Evolutionary conservation across 163 green algal species (phyloP).

Genomic region (Trebouxia gelatinosa): DNA sequence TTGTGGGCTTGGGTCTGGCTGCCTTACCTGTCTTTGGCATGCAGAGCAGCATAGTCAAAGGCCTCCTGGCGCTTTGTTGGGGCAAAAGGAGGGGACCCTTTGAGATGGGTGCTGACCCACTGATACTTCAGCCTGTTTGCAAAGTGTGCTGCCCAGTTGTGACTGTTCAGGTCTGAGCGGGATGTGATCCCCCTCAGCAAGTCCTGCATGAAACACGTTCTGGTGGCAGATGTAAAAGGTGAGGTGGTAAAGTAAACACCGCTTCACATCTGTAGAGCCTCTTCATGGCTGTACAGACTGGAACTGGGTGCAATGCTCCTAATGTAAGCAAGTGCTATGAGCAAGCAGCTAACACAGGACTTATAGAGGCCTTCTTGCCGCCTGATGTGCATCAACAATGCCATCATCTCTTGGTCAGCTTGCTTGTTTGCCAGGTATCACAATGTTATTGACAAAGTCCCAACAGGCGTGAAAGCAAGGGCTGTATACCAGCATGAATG

Average conservation of each 20-base stretch:
- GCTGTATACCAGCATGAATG: neutral
- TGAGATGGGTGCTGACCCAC: slow-evolving; percentile 6
- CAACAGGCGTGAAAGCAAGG: neutral
- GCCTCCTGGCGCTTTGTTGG: slow-evolving; percentile 18
- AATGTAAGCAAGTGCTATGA: neutral
- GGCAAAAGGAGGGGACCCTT: slow-evolving; percentile 24
- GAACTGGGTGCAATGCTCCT: neutral
- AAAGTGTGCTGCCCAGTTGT: slow-evolving; percentile 35
- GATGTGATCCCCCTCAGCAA: slow-evolving; percentile 33
- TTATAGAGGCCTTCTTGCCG: neutral
- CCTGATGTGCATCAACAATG: neutral
- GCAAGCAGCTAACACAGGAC: neutral
- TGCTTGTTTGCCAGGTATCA: neutral
- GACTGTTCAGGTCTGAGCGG: slow-evolving; percentile 3
- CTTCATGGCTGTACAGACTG: neutral
- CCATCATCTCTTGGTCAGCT: neutral
- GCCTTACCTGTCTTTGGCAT: slow-evolving; percentile 29
- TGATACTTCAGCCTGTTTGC: slow-evolving; percentile 24
- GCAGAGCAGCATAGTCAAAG: slow-evolving; percentile 31
- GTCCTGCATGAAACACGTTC: neutral
- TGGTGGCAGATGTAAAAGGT: neutral
- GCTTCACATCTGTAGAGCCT: neutral
- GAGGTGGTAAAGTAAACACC: neutral
- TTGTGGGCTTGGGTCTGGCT: neutral
- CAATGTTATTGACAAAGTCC: neutral